Base-by-base conservation (phyloP, 176 grass and related monocot genomes). In the Zea luxurians region DNA sequence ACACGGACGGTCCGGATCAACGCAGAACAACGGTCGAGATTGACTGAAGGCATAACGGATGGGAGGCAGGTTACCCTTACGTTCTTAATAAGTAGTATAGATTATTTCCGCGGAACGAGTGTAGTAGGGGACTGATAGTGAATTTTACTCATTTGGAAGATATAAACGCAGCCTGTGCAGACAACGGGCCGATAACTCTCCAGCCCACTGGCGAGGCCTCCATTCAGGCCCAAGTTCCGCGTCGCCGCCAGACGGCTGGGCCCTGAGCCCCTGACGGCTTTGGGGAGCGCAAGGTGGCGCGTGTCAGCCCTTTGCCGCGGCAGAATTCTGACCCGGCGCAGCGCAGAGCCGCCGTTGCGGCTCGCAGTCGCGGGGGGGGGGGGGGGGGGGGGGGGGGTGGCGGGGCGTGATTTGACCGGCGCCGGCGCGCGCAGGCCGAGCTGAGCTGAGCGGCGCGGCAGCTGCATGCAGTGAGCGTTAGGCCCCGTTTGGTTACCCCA, bases 291-390 rank as follows among this genome's bases (percentile, higher is more conserved):
- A 50, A 71, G 27, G 27, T 49, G 68, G 46, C 40, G 73, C 41
- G 42, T 47, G 58, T 47, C 74, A 76, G 74, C 20, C 20, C 11
- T 27, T 54, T 21, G 68, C 68, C 11, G 45, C 68, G 45, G 45
- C 66, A 69, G 66, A 69, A 8, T 34, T 11, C 66, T 48, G 66
- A 69, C n/a, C n/a, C 65, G 37, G 7, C 21, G 6, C 18, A 6
- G 16, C 40, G 40, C 54, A 57, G 53, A 57, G 53, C 53, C 53
- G 53, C 53, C 53, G 53, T 57, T 18, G 53, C 53, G 53, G 52
- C 50, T 17, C 50, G 50, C 50, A 17, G 53, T 55, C 16, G 53
- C 15, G 7, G 16, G n/a, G n/a, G n/a, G n/a, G n/a, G n/a, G n/a
- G n/a, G n/a, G n/a, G n/a, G n/a, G n/a, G n/a, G n/a, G n/a, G n/a